These are phyloP conservation scores for Leishmania arabica DNA, from an alignment of 208 protist genomes.

Conservation along the genomic window DNA sequence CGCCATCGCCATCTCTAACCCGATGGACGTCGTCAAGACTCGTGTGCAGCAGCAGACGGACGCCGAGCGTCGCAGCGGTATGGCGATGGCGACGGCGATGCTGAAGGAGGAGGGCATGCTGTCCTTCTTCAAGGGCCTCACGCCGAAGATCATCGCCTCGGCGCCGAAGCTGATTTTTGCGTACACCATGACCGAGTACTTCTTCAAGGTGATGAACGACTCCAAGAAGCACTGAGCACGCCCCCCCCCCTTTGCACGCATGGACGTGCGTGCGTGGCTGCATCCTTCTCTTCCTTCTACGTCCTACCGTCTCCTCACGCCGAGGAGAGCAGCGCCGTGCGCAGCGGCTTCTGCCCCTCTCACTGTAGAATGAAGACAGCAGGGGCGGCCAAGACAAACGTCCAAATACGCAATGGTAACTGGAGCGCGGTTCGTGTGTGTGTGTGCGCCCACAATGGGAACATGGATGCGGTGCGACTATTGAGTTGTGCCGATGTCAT, in stretches of 20 bases:
- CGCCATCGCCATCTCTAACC: slow-evolving; percentile 87
- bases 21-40: slow-evolving; percentile 95
- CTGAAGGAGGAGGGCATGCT: slow-evolving; percentile 76
- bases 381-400: background rate
- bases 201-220: slow-evolving; percentile 68
- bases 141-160: slow-evolving; percentile 83
- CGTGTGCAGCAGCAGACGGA: slow-evolving; percentile 83
- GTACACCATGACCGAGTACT: slow-evolving; percentile 86
- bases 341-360: background rate
- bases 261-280: background rate
- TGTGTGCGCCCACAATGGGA: background rate
- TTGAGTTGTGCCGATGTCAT: too few relatives aligned
- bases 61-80: slow-evolving; percentile 48
- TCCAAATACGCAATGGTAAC: too few relatives aligned
- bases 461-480: too few relatives aligned
- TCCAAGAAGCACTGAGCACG: slow-evolving; percentile 14
- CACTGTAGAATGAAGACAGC: background rate
- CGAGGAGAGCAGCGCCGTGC: background rate
- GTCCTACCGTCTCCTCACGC: background rate
- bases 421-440: background rate
- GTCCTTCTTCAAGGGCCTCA: slow-evolving; percentile 91
- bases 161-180: slow-evolving; percentile 88
- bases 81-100: slow-evolving; percentile 49
- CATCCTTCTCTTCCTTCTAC: background rate
- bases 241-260: background rate